Evolutionary conservation across 805 yeast species (phyloP).

Genomic region (Cyberlindnera lachancei): DNA sequence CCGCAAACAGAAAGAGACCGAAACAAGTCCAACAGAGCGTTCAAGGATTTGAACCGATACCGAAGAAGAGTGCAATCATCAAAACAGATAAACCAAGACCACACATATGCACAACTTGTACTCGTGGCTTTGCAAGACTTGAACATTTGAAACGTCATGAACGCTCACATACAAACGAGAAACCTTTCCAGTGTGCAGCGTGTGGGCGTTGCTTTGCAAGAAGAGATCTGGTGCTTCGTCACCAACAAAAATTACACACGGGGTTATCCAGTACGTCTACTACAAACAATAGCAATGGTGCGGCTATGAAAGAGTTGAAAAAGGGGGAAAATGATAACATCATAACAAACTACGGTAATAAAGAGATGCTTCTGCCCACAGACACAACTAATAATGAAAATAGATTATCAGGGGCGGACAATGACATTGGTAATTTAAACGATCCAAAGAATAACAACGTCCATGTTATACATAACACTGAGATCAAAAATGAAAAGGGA

Average conservation of each 20-base stretch:
- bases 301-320: slow-evolving; percentile 25
- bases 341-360: slow-evolving; percentile 31
- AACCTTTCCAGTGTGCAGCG: slow-evolving; percentile 92
- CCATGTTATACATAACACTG: background rate
- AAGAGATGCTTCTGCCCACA: slow-evolving; percentile 31
- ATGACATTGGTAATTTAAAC: too few relatives aligned
- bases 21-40: slow-evolving; percentile 21
- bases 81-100: slow-evolving; percentile 94
- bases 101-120: slow-evolving; percentile 81
- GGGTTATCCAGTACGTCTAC: slow-evolving; percentile 35
- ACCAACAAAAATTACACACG: slow-evolving; percentile 87
- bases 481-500: background rate
- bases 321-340: slow-evolving; percentile 28
- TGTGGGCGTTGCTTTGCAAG: slow-evolving; percentile 96
- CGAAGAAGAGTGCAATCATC: slow-evolving; percentile 74
- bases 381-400: slow-evolving; percentile 8
- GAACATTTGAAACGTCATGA: slow-evolving; percentile 94
- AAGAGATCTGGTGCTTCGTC: slow-evolving; percentile 79
- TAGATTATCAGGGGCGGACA: too few relatives aligned
- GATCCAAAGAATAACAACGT: slow-evolving; percentile 3
- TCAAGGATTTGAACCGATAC: slow-evolving; percentile 55
- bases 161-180: slow-evolving; percentile 90
- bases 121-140: slow-evolving; percentile 90
- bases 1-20: slow-evolving; percentile 10
- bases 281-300: too few relatives aligned